A percentile compares a stretch with the other conserved stretches of the same genome.
Conservation (phyloP, 345 rosid genomes). For the Punica granatum region DNA sequence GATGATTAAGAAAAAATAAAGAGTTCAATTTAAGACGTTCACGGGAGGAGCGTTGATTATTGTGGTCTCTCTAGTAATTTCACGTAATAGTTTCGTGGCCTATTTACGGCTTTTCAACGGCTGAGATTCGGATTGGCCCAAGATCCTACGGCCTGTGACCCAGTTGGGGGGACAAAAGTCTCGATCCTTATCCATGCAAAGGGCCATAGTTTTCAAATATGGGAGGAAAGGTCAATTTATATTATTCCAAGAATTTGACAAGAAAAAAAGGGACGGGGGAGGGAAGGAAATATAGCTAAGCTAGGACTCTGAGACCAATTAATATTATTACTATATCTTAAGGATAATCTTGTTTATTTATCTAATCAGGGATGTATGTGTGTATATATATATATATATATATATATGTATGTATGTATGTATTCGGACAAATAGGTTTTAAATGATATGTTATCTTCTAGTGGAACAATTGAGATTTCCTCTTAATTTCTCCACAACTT, state of each 20-base stretch:
- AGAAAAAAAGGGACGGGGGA: neutral
- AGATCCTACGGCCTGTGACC: constrained; percentile 1
- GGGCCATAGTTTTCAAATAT: neutral
- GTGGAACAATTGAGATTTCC: neutral
- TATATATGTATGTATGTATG: too few relatives aligned
- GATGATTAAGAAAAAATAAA: neutral
- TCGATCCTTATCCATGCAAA: constrained; percentile 8
- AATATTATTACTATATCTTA: neutral
- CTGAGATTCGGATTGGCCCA: neutral
- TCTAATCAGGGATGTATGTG: neutral
- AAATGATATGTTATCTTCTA: neutral
- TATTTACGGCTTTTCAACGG: neutral
- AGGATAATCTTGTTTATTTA: constrained; percentile 8
- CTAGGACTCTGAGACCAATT: neutral
- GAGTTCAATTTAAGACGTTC: neutral
- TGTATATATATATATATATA: neutral
- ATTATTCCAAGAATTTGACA: neutral
- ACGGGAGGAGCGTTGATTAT: constrained; percentile 1
- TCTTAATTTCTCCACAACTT: neutral
- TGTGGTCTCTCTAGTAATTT: neutral
- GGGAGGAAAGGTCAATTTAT: neutral
- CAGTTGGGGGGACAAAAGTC: neutral
- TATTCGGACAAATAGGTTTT: neutral
- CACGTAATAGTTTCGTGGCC: neutral
- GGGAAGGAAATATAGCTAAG: neutral